These are phyloP conservation scores for Glaciozyma martinii DNA, from an alignment of 768 basidiomycete species.

Conservation along the genomic window DNA sequence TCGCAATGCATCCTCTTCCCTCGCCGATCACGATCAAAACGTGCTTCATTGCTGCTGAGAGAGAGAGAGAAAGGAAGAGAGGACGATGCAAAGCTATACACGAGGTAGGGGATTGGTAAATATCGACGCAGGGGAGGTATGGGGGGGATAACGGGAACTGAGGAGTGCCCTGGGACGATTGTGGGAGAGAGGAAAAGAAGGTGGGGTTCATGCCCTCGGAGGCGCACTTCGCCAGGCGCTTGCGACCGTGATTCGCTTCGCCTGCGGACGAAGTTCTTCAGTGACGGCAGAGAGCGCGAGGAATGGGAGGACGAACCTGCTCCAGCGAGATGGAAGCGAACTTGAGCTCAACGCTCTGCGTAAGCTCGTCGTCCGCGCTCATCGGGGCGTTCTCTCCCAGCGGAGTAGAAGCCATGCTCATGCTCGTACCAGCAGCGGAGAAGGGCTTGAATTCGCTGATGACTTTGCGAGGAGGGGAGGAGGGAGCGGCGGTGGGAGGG, in stretches of 20 bases:
- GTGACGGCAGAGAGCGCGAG: background rate
- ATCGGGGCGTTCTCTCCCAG: slow-evolving; percentile 37
- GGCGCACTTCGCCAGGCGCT: slow-evolving; percentile 28
- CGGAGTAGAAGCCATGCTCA: slow-evolving; percentile 49
- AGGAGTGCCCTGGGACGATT: background rate
- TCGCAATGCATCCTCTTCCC: too few relatives aligned
- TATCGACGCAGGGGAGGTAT: background rate
- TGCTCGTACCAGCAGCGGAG: slow-evolving; percentile 55
- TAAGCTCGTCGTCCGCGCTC: slow-evolving; percentile 39
- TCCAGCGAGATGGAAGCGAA: slow-evolving; percentile 85
- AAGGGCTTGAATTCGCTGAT: slow-evolving; percentile 82
- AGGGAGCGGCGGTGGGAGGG: slow-evolving; percentile 14
- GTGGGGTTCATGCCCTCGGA: slow-evolving; percentile 18
- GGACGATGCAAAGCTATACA: too few relatives aligned
- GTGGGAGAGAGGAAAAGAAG: background rate
- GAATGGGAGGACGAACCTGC: slow-evolving; percentile 52
- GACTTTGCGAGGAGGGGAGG: slow-evolving; percentile 77
- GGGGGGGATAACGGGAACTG: background rate
- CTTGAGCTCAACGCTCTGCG: slow-evolving; percentile 64
- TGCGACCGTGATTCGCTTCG: slow-evolving; percentile 39
- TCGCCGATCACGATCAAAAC: too few relatives aligned
- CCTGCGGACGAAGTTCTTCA: slow-evolving; percentile 27
- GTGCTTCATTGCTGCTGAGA: too few relatives aligned
- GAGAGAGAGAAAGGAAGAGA: too few relatives aligned
- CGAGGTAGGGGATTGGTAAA: background rate